Evolutionary conservation across 1,284 basidiomycete species (phyloP).

Genomic region (Mycena sp.): DNA sequence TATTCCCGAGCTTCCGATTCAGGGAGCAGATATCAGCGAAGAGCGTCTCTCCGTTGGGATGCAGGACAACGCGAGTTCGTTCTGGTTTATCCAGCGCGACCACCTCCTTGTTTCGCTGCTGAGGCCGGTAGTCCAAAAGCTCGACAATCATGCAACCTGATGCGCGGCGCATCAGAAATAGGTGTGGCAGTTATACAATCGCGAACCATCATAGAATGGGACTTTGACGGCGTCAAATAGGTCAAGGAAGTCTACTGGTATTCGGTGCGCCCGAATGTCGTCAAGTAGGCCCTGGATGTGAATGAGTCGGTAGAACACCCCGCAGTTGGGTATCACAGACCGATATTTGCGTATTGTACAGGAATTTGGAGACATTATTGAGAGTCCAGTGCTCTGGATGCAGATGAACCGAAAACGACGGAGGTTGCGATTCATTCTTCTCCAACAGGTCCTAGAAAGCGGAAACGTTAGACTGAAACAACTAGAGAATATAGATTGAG

Average conservation of each 20-base stretch:
- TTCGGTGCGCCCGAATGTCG: slow-evolving; percentile 79
- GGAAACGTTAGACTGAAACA: not conserved
- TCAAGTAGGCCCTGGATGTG: slow-evolving; percentile 72
- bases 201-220: slow-evolving; percentile 80
- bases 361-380: slow-evolving; percentile 79
- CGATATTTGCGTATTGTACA: slow-evolving; percentile 80
- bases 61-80: slow-evolving; percentile 73
- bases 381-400: slow-evolving; percentile 82
- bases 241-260: slow-evolving; percentile 84
- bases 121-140: slow-evolving; percentile 74
- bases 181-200: slow-evolving; percentile 10
- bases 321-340: slow-evolving; percentile 50
- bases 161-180: not conserved
- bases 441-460: slow-evolving; percentile 61
- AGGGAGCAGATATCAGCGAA: slow-evolving; percentile 80
- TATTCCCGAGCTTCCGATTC: slow-evolving; percentile 62
- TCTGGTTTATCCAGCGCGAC: slow-evolving; percentile 64
- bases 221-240: slow-evolving; percentile 74
- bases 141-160: slow-evolving; percentile 86
- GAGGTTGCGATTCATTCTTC: slow-evolving; percentile 60
- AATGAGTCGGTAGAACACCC: slow-evolving; percentile 28
- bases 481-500: not conserved
- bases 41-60: slow-evolving; percentile 76
- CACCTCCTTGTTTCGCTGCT: slow-evolving; percentile 58
- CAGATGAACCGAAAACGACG: slow-evolving; percentile 80